These are phyloP conservation scores for Daphne laureola DNA, from an alignment of 441 rosid species.

Conservation along the genomic window DNA sequence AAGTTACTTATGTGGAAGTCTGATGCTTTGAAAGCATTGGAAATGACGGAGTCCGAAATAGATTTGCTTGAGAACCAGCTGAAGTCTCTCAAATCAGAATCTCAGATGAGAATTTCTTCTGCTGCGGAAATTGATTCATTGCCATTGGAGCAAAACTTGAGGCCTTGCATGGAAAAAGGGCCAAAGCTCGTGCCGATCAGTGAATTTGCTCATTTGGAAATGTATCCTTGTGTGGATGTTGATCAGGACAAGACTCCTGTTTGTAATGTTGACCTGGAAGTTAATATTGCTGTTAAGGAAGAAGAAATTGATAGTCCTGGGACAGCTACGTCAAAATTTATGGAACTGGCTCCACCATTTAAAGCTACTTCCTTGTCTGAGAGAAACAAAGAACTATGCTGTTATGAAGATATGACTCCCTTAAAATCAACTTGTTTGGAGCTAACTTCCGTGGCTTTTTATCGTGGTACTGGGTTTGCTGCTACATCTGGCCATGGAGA, in stretches of 20 bases:
- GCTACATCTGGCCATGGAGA: slow-evolving; percentile 21
- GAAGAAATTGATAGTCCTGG: slow-evolving; percentile 65
- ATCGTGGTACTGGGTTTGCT: slow-evolving; percentile 17
- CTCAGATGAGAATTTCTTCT: slow-evolving; percentile 24
- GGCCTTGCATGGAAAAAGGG: slow-evolving; percentile 30
- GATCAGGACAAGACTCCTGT: slow-evolving; percentile 24
- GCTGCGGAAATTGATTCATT: slow-evolving; percentile 30
- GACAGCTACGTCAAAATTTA: slow-evolving; percentile 59
- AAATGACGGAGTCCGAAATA: slow-evolving; percentile 81
- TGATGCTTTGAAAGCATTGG: slow-evolving; percentile 61
- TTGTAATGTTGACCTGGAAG: slow-evolving; percentile 33
- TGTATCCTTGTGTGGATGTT: slow-evolving; percentile 32
- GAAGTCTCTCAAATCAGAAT: slow-evolving; percentile 37
- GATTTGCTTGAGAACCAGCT: slow-evolving; percentile 80
- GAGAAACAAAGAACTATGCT: slow-evolving; percentile 18
- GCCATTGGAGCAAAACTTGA: slow-evolving; percentile 20
- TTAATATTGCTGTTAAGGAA: slow-evolving; percentile 30
- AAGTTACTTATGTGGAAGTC: slow-evolving; percentile 62
- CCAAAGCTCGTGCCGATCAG: slow-evolving; percentile 13
- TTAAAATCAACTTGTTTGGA: slow-evolving; percentile 13
- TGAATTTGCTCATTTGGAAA: slow-evolving; percentile 43
- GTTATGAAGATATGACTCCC: slow-evolving; percentile 25
- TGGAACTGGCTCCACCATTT: slow-evolving; percentile 24
- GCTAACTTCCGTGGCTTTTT: slow-evolving; percentile 14
- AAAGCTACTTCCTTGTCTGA: slow-evolving; percentile 25